Percentiles rank a stretch among this genome's conserved stretches.
Conservation (phyloP, 2,329 filamentous ascomycete species). For the Calonectria leucothoes region DNA sequence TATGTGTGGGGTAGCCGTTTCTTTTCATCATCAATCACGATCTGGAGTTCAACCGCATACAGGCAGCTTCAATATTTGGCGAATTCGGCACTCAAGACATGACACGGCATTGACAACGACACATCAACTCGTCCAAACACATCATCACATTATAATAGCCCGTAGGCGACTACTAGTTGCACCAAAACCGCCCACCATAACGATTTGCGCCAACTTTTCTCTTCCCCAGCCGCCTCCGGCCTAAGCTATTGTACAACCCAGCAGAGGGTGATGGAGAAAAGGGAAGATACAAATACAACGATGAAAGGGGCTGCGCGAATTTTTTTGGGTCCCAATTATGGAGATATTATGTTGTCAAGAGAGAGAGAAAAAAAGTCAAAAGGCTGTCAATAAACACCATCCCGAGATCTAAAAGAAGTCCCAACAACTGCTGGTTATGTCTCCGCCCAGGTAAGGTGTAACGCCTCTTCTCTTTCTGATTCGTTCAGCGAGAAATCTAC, state of each 20-base stretch:
- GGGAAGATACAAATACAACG: conserved; percentile 49
- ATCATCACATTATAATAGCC: conserved; percentile 18
- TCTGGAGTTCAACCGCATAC: background rate
- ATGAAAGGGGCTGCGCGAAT: conserved; percentile 39
- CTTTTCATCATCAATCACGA: background rate
- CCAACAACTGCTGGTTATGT: conserved; percentile 42
- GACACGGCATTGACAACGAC: background rate
- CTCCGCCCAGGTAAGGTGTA: conserved; percentile 42
- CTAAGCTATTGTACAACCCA: conserved; percentile 53
- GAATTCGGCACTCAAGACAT: background rate
- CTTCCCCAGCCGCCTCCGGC: conserved; percentile 44
- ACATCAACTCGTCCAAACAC: background rate
- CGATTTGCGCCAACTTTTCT: conserved; percentile 50
- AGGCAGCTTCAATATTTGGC: background rate
- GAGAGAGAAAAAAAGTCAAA: conserved; percentile 36
- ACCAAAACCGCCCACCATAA: conserved; percentile 46
- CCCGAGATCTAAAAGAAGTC: conserved; percentile 42
- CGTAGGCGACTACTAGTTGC: conserved; percentile 22
- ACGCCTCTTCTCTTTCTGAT: conserved; percentile 40
- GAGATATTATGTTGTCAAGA: conserved; percentile 45
- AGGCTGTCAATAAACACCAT: conserved; percentile 43
- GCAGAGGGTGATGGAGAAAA: conserved; percentile 48
- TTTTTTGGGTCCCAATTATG: conserved; percentile 43
- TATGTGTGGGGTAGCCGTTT: background rate
- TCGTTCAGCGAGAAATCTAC: conserved; percentile 48